Base-by-base conservation (phyloP, 495 filamentous ascomycete genomes). In the Echria macrotheca region DNA sequence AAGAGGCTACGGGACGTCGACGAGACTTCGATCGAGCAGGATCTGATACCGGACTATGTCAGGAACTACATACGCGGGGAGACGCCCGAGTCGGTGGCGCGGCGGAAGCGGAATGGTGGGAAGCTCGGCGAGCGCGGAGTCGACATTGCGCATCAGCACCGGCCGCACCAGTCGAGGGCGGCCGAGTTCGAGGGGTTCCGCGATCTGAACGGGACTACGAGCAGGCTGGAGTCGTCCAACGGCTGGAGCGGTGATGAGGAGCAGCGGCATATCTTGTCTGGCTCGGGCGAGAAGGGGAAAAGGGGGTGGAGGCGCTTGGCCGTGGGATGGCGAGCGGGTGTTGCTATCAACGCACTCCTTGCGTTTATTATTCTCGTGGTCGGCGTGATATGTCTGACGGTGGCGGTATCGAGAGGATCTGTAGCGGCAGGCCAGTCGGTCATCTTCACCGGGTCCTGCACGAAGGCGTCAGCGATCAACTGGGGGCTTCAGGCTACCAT, bases 31-130 rank as follows among this genome's bases (percentile, higher is more conserved):
- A 55, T 71, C 25, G 59, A 67, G 35, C 58, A 57, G 38, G 63
- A 64, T 50, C 47, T 73, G 12, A 61, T 73, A 10, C 72, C 70
- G 5, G 70, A 73, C 44, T 75, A 73, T 42, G 67, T 73, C 19
- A 58, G 68, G 47, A 73, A 68, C 46, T 75, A 68, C 50, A 61
- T 75, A 29, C 46, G 64, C 29, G 65, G 69, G 28, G 69, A 72
- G 53, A 69, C 69, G 12, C 67, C 69, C 3, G 69, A 71, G 45
- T 69, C 64, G 35, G 53, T 68, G 4, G 68, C 71, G 10, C 56
- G 60, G 50, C 65, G 66, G 43, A 68, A 69, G 53, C 46, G 32
- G 10, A 65, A 72, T 28, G 60, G 52, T 26, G 64, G 53, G n/a
- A 58, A 63, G 48, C 59, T 65, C 44, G 61, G 57, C 10, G 52